These are phyloP conservation scores for Colletotrichum sp. DNA, from an alignment of 2,329 filamentous ascomycete species.

Conservation along the genomic window DNA sequence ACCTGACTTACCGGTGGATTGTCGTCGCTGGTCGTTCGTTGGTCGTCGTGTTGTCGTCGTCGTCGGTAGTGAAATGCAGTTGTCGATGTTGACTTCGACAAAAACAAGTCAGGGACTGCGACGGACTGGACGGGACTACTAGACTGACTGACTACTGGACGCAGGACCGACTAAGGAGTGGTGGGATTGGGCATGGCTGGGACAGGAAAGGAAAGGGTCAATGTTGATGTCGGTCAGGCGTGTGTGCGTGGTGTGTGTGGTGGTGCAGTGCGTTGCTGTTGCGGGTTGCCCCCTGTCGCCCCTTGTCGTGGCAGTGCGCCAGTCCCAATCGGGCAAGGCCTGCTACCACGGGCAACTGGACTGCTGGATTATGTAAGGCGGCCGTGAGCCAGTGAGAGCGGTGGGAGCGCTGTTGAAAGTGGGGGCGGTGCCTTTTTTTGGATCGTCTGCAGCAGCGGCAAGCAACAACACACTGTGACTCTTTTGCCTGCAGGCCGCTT, in stretches of 20 bases:
- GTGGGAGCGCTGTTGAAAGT: neutral
- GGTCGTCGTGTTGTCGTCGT: conserved; percentile 13
- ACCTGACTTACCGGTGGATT: neutral
- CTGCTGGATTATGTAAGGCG: neutral
- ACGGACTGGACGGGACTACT: conserved; percentile 10
- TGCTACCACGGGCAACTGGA: conserved; percentile 24
- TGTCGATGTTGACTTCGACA: conserved; percentile 10
- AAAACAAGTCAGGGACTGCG: neutral
- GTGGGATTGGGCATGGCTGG: conserved; percentile 20
- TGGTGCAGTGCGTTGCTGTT: conserved; percentile 13
- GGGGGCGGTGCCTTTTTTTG: conserved; percentile 9
- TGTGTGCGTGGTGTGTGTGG: conserved; percentile 5
- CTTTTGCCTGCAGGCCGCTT: neutral
- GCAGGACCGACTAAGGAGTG: conserved; percentile 7
- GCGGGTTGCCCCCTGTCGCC: conserved; percentile 20
- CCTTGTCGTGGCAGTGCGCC: conserved; percentile 22
- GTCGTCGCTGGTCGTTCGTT: conserved; percentile 2
- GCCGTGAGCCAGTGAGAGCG: neutral
- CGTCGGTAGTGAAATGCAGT: conserved; percentile 16
- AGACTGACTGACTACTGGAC: neutral
- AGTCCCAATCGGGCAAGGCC: neutral
- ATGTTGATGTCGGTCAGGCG: conserved; percentile 24
- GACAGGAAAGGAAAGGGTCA: conserved; percentile 20
- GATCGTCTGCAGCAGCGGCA: neutral
- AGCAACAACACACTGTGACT: neutral